Percentiles rank a stretch among this genome's conserved stretches.
These are phyloP conservation scores for Nakazawaea holstii DNA, from an alignment of 805 yeast genomes.

Conservation along the genomic window DNA sequence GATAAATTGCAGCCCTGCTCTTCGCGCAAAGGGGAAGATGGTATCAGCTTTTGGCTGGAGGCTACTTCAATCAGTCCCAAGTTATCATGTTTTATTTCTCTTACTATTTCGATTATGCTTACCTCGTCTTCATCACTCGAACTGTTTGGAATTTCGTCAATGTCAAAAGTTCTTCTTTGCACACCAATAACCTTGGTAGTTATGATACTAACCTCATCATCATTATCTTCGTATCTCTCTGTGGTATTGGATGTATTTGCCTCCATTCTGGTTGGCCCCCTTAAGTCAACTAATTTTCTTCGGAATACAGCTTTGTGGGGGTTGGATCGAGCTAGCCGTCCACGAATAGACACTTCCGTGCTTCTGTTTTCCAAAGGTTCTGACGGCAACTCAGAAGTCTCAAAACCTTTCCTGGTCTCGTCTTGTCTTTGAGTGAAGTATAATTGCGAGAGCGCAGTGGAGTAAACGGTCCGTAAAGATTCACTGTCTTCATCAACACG, in stretches of 20 bases:
- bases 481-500: not conserved
- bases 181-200: slow-evolving; percentile 7
- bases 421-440: not conserved
- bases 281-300: not conserved
- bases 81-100: slow-evolving; percentile 6
- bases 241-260: not conserved
- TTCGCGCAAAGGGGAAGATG: not conserved
- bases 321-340: slow-evolving; percentile 7
- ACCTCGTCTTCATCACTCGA: slow-evolving; percentile 24
- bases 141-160: slow-evolving; percentile 17
- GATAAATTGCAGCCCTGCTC: not conserved
- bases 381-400: not conserved
- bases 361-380: not conserved
- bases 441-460: not conserved
- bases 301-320: slow-evolving; percentile 10
- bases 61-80: slow-evolving; percentile 8
- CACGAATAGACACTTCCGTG: not conserved
- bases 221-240: not conserved
- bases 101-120: slow-evolving; percentile 9
- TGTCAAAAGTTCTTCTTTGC: not conserved
- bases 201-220: not conserved
- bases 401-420: not conserved
- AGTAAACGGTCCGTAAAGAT: not conserved
- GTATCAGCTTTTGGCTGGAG: slow-evolving; percentile 8
- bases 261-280: no score